Evolutionary conservation across 2,329 filamentous ascomycete species (phyloP).

Genomic region (Alternaria ethzedia): DNA sequence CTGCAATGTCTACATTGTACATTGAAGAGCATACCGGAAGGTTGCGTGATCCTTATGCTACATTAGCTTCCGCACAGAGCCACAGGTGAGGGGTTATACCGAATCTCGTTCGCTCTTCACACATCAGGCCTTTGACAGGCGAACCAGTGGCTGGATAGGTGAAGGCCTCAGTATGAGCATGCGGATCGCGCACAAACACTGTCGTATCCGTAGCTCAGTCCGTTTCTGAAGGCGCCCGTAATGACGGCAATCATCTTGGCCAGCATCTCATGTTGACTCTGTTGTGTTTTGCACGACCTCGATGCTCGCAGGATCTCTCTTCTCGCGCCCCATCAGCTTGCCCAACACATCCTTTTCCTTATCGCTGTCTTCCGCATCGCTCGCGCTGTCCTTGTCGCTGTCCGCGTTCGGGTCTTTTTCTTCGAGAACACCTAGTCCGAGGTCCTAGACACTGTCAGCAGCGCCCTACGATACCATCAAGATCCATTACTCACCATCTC

Average conservation of each 20-base stretch:
- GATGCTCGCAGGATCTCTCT: slow-evolving; percentile 28
- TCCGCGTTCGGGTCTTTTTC: slow-evolving; percentile 41
- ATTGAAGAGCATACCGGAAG: not conserved
- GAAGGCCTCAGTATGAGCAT: not conserved
- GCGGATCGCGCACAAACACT: not conserved
- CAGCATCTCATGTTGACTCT: slow-evolving; percentile 14
- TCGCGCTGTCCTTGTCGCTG: slow-evolving; percentile 28
- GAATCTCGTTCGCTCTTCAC: not conserved
- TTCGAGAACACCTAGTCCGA: slow-evolving; percentile 57
- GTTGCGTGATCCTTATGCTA: not conserved
- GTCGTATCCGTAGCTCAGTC: not conserved
- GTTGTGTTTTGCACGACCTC: slow-evolving; percentile 37
- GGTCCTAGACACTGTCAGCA: slow-evolving; percentile 37
- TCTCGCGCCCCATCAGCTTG: slow-evolving; percentile 46
- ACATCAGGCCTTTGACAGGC: not conserved
- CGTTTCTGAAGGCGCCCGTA: not conserved
- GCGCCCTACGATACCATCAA: not conserved
- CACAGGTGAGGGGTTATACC: not conserved
- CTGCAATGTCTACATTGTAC: not conserved
- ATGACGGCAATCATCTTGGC: not conserved
- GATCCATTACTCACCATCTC: slow-evolving; percentile 45
- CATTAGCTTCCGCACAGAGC: not conserved
- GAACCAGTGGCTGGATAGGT: not conserved
- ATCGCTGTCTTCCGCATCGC: slow-evolving; percentile 22
- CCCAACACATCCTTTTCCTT: slow-evolving; percentile 43